phyloP scores from a whole-genome alignment of 306 rosid genomes.

The Echinosophora koreensis region DNA sequence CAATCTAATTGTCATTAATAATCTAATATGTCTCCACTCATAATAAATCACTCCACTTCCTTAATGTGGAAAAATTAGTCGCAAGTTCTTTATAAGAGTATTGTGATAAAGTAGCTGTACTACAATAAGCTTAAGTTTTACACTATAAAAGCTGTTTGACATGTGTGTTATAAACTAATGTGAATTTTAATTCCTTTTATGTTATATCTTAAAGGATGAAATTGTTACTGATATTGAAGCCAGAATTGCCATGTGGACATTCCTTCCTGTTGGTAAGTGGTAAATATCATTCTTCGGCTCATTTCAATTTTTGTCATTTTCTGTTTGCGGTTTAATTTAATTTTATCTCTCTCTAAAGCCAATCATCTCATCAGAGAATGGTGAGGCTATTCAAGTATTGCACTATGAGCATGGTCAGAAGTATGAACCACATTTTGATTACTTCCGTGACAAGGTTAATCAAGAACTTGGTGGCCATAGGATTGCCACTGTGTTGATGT shows the following conservation, averaged over 20 bases:
- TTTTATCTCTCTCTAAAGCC: not conserved
- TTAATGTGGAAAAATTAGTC: too few relatives aligned
- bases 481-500: constrained; percentile 90
- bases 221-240: constrained; percentile 69
- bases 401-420: constrained; percentile 90
- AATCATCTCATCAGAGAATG: constrained; percentile 69
- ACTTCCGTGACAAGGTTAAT: constrained; percentile 82
- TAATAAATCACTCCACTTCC: too few relatives aligned
- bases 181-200: constrained; percentile 38
- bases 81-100: not conserved
- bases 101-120: not conserved
- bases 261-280: constrained; percentile 78
- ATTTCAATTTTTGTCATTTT: constrained; percentile 13
- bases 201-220: constrained; percentile 72
- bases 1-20: not conserved
- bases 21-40: not conserved
- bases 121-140: constrained; percentile 31
- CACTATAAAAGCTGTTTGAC: constrained; percentile 21
- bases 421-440: constrained; percentile 91
- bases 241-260: constrained; percentile 89
- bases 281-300: not conserved
- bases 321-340: constrained; percentile 8
- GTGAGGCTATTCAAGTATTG: constrained; percentile 91
- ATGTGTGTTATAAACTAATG: constrained; percentile 28
- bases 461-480: constrained; percentile 87